phyloP scores from a whole-genome alignment of 768 basidiomycete genomes.

The Lactifluus echinatus region DNA sequence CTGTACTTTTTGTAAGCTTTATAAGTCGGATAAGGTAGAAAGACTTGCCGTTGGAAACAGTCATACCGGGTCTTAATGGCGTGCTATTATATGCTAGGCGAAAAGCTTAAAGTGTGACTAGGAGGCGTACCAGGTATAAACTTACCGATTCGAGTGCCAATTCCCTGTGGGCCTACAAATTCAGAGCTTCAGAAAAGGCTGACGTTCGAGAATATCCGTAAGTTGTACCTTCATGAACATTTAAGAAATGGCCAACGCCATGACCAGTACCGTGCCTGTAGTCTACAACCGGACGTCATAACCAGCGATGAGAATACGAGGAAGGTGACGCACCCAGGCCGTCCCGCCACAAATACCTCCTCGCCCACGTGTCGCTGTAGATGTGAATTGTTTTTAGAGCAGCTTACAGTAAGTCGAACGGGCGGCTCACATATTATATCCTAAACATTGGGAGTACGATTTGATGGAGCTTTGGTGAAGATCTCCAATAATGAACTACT shows the following conservation, averaged over 20 bases:
- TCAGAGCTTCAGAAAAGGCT: not conserved
- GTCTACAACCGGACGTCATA: constrained; percentile 32
- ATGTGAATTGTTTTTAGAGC: not conserved
- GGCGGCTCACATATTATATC: constrained; percentile 44
- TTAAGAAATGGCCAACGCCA: constrained; percentile 89
- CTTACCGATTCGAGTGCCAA: constrained; percentile 44
- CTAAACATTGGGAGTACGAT: constrained; percentile 25
- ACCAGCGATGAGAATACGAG: not conserved
- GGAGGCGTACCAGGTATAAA: not conserved
- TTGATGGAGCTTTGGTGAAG: not conserved
- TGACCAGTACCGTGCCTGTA: constrained; percentile 91
- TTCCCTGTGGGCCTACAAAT: constrained; percentile 48
- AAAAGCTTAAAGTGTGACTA: not conserved
- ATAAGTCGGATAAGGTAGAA: not conserved
- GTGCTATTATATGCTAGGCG: constrained; percentile 54
- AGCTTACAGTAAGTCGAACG: not conserved
- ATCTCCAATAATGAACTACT: constrained; percentile 14
- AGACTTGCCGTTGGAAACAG: constrained; percentile 68
- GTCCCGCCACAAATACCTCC: constrained; percentile 75
- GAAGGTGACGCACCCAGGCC: constrained; percentile 53
- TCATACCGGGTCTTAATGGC: constrained; percentile 76
- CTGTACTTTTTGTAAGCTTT: constrained; percentile 29
- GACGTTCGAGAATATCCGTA: not conserved
- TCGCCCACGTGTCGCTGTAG: constrained; percentile 78
- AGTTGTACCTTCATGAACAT: constrained; percentile 73